These are phyloP conservation scores for Phialemoniopsis sp. DNA, from an alignment of 2,329 filamentous ascomycete species.

Conservation along the genomic window DNA sequence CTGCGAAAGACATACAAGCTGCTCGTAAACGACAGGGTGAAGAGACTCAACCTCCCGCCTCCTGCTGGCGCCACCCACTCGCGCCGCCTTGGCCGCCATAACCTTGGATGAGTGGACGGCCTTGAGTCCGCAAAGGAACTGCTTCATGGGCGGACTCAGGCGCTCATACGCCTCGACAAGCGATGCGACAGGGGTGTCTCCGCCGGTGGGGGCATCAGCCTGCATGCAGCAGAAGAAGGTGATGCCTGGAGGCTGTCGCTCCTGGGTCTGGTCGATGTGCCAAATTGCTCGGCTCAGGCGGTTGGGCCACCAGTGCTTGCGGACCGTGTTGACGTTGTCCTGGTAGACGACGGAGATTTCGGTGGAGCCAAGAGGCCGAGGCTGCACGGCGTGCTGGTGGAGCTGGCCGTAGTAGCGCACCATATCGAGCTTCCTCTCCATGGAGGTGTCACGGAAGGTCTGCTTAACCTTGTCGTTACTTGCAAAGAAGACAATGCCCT, in stretches of 20 bases:
- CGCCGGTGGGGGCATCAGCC: not conserved
- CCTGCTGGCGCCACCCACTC: not conserved
- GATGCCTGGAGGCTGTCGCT: slow-evolving; percentile 1
- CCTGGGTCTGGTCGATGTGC: slow-evolving; percentile 1
- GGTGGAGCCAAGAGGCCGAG: not conserved
- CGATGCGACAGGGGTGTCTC: not conserved
- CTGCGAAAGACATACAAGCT: slow-evolving; percentile 26
- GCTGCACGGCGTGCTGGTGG: slow-evolving; percentile 1
- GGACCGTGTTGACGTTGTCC: not conserved
- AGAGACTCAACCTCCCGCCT: slow-evolving; percentile 35
- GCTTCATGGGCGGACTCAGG: slow-evolving; percentile 1
- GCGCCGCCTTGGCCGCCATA: slow-evolving; percentile 1
- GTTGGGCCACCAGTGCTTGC: slow-evolving; percentile 1
- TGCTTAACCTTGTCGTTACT: slow-evolving; percentile 1
- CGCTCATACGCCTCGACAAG: slow-evolving; percentile 1
- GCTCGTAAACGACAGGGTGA: slow-evolving; percentile 39
- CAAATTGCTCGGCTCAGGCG: not conserved
- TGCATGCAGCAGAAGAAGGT: slow-evolving; percentile 1
- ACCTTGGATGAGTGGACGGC: slow-evolving; percentile 1
- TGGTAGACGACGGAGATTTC: slow-evolving; percentile 1
- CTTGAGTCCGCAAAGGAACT: not conserved
- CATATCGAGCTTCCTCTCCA: slow-evolving; percentile 1
- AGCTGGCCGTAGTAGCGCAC: slow-evolving; percentile 1
- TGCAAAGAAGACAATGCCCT: slow-evolving; percentile 1
- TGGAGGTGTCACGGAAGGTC: not conserved